Evolutionary conservation across 2,329 filamentous ascomycete genomes (phyloP).

Genomic region (Botryosphaeria dothidea): DNA sequence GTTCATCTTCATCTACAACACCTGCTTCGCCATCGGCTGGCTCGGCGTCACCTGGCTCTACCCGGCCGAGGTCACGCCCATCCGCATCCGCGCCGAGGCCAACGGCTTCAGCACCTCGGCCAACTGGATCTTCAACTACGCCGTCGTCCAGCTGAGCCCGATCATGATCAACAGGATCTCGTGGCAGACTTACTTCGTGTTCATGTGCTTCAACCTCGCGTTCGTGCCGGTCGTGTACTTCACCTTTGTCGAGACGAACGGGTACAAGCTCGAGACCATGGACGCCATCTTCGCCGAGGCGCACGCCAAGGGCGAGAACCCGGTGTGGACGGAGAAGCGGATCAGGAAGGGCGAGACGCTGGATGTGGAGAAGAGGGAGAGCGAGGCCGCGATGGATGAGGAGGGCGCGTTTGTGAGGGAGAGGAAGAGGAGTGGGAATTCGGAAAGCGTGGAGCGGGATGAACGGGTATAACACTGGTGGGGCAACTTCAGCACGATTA

Average conservation of each 20-base stretch:
- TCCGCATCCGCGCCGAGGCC: constrained; percentile 36
- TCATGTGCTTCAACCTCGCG: constrained; percentile 19
- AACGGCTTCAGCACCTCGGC: constrained; percentile 38
- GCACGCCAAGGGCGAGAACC: constrained; percentile 30
- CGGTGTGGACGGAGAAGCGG: constrained; percentile 27
- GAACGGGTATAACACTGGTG: background rate
- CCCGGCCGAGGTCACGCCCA: constrained; percentile 50
- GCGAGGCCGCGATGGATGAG: constrained; percentile 19
- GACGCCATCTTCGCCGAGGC: constrained; percentile 57
- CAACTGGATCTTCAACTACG: constrained; percentile 41
- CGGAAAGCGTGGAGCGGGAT: background rate
- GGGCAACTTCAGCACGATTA: too few relatives aligned
- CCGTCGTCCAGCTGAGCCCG: constrained; percentile 47
- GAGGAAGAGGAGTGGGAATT: background rate
- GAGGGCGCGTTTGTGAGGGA: background rate
- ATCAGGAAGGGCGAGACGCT: constrained; percentile 26
- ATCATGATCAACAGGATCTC: constrained; percentile 23
- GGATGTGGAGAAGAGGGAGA: constrained; percentile 33
- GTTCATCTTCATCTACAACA: constrained; percentile 57
- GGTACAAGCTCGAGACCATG: constrained; percentile 61
- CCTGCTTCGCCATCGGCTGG: constrained; percentile 55
- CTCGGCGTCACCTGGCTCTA: constrained; percentile 50
- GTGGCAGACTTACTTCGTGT: constrained; percentile 20
- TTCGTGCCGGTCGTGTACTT: constrained; percentile 28
- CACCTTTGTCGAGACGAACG: constrained; percentile 20